A percentile compares a stretch with the other conserved stretches of the same genome.
phyloP scores from a whole-genome alignment of 2,329 filamentous ascomycete species.

The Chaetomiaceae sp. region DNA sequence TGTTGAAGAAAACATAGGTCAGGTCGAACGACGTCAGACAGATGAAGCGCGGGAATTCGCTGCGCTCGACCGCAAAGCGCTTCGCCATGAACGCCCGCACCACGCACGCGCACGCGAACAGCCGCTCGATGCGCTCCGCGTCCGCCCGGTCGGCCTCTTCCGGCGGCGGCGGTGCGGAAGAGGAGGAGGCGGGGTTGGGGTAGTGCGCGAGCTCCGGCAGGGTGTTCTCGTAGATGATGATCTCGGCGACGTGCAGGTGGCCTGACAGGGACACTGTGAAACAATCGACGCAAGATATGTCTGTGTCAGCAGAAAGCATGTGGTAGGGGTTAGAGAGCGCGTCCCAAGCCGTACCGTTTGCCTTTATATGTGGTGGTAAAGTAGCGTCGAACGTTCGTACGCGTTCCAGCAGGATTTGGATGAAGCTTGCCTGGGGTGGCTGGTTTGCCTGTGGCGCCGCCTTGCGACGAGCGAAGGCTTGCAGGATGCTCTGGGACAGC shows the following conservation, averaged over 20 bases:
- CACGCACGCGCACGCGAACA: conserved; percentile 40
- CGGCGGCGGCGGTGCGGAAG: too few relatives aligned
- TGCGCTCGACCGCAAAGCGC: conserved; percentile 19
- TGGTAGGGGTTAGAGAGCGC: neutral
- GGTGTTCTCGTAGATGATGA: conserved; percentile 42
- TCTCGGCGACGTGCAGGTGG: conserved; percentile 40
- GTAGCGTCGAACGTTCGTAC: conserved; percentile 35
- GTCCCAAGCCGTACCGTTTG: conserved; percentile 22
- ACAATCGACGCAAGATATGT: too few relatives aligned
- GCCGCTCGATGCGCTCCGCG: conserved; percentile 38
- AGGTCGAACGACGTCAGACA: conserved; percentile 42
- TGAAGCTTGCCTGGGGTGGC: conserved; percentile 35
- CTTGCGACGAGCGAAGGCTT: conserved; percentile 32
- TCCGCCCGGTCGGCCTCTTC: conserved; percentile 3
- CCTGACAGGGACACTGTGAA: conserved; percentile 34
- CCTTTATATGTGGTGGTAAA: conserved; percentile 31
- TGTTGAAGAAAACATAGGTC: conserved; percentile 41
- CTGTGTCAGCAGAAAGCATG: neutral
- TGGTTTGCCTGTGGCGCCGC: conserved; percentile 22
- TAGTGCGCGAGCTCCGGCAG: conserved; percentile 32
- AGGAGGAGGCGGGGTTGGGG: neutral
- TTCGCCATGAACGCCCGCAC: conserved; percentile 36
- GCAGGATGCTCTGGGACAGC: conserved; percentile 41
- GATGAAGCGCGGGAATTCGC: conserved; percentile 35
- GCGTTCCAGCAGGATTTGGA: conserved; percentile 40